Base-by-base conservation (phyloP, 495 filamentous ascomycete species). In the Lasiosphaeria ovina region DNA sequence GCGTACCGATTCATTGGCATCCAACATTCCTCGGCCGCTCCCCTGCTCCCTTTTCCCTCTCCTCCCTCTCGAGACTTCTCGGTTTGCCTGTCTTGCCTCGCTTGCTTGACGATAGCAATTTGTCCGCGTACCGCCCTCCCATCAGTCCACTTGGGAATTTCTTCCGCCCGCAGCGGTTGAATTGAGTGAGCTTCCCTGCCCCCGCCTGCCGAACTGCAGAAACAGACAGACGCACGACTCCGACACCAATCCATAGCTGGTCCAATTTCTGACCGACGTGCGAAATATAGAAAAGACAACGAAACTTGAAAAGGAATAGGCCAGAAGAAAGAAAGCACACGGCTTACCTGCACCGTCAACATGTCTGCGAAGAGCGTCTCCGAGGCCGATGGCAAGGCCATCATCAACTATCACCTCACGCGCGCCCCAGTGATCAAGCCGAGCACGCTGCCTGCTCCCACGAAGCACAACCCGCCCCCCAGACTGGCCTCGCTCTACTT, bases 351-450 rank as follows among this genome's bases (percentile, higher is more conserved):
- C 32, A 68, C 66, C 59, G 62, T 55, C 73, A 82, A 72, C 82
- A 98, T 99, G 94, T 95, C 94, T 75, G 95, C 94, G 77, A 99
- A 99, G 80, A 88, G 93, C 61, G 97, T 99, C 72, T 78, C 87
- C 85, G 94, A 99, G 81, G 94, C 95, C 83, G 94, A 99, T 81
- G 94, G 94, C 86, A 99, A 99, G 89, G 94, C 94, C 82, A 98
- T 99, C 83, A 83, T 99, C 83, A 97, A 96, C 89, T 99, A 97
- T 84, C 94, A 99, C 86, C 93, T 99, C 83, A 99, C 94, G 66
- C 89, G 94, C 71, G 92, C 94, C 60, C 88, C 93, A 59, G 89
- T 96, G 73, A 97, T 99, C 85, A 96, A 97, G 87, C 92, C 94
- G 54, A 91, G 92, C 70, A 90, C 95, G 76, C 91, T 99, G 32